These are phyloP conservation scores for Serendipita sp. DNA, from an alignment of 768 basidiomycete species.

Conservation along the genomic window DNA sequence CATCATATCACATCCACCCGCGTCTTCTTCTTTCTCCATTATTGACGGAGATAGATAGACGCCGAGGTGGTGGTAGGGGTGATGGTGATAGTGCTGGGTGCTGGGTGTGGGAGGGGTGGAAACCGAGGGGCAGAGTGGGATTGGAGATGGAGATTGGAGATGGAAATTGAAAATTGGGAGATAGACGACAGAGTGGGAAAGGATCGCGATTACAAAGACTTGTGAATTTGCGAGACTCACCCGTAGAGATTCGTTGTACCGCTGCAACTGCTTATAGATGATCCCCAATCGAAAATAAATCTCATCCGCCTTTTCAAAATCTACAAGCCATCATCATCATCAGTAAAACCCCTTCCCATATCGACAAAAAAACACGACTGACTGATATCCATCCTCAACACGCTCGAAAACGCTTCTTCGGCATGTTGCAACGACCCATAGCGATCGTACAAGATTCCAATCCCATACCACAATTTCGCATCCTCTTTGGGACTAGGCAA, in stretches of 20 bases:
- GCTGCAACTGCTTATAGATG: conserved; percentile 97
- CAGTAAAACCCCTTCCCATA: conserved; percentile 96
- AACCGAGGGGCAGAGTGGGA: no score
- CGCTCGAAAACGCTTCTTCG: conserved; percentile 94
- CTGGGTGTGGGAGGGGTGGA: no score
- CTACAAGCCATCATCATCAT: conserved; percentile 51
- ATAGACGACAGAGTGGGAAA: no score
- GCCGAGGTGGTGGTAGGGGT: no score
- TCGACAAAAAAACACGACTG: conserved; percentile 40
- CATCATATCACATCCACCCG: no score
- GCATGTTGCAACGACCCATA: conserved; percentile 98
- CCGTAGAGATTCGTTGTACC: conserved; percentile 70
- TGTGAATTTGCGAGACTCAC: conserved; percentile 14
- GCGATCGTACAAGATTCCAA: conserved; percentile 96
- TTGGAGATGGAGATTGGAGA: no score
- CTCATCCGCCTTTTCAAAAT: conserved; percentile 97
- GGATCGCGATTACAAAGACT: no score
- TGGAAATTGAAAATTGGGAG: no score
- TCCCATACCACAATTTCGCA: conserved; percentile 98
- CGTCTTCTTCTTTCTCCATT: no score
- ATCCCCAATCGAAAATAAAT: conserved; percentile 96
- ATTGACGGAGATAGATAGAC: no score
- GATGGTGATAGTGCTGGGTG: no score
- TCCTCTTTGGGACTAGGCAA: conserved; percentile 97
- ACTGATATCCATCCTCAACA: conserved; percentile 96